Evolutionary conservation across 2,329 filamentous ascomycete genomes (phyloP).

Genomic region (Hypoxylon sp.): DNA sequence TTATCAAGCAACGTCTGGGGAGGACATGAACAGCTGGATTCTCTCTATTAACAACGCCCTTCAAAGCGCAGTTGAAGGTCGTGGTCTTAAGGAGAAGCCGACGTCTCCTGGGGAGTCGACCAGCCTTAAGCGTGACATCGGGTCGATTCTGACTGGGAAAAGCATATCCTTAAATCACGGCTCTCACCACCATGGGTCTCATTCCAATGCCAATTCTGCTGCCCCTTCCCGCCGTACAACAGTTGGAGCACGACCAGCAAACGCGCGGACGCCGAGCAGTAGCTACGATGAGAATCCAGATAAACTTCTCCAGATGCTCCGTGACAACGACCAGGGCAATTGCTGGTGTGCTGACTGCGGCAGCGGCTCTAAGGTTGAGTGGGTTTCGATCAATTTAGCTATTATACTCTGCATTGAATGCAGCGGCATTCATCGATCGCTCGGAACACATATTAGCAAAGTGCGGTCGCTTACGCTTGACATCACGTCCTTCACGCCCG

Average conservation of each 20-base stretch:
- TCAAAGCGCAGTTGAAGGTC: conserved; percentile 93
- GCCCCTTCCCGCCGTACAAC: conserved; percentile 87
- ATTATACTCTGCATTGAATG: conserved; percentile 98
- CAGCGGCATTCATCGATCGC: conserved; percentile 94
- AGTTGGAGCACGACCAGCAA: conserved; percentile 86
- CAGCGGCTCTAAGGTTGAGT: conserved; percentile 92
- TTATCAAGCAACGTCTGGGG: conserved; percentile 97
- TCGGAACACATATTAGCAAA: conserved; percentile 98
- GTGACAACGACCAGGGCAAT: conserved; percentile 93
- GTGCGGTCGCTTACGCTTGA: conserved; percentile 95
- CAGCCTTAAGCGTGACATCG: conserved; percentile 85
- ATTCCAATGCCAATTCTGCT: conserved; percentile 64
- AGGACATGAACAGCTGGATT: conserved; percentile 99
- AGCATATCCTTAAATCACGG: conserved; percentile 75
- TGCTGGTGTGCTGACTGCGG: conserved; percentile 95
- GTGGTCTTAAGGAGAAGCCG: conserved; percentile 70
- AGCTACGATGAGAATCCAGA: conserved; percentile 86
- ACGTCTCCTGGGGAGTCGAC: conserved; percentile 63
- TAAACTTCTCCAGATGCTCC: conserved; percentile 86
- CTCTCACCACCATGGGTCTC: conserved; percentile 67
- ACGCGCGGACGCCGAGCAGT: conserved; percentile 77
- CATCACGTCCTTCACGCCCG: conserved; percentile 94
- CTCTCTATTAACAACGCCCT: conserved; percentile 95
- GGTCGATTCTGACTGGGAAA: conserved; percentile 93
- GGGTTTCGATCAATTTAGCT: conserved; percentile 98